Evolutionary conservation across 495 filamentous ascomycete genomes (phyloP).

Genomic region (Penicillium steckii): DNA sequence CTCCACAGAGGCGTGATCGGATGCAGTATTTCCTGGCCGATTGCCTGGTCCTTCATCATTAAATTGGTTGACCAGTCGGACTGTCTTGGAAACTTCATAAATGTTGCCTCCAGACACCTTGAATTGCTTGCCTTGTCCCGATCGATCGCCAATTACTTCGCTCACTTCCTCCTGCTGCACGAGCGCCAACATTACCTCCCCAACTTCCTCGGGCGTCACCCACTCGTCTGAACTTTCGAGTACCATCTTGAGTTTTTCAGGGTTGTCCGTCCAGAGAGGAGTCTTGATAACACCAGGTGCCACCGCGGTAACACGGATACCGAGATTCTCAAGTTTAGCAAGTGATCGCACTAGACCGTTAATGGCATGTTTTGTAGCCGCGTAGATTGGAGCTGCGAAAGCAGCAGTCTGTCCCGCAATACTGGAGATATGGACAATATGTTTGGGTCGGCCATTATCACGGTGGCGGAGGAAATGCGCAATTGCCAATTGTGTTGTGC

Average conservation of each 20-base stretch:
- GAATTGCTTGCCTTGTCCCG: conserved; percentile 31
- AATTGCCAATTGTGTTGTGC: conserved; percentile 63
- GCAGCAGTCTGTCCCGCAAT: conserved; percentile 59
- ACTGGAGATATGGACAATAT: conserved; percentile 60
- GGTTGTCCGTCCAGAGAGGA: conserved; percentile 66
- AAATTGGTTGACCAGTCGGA: conserved; percentile 50
- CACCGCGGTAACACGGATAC: conserved; percentile 63
- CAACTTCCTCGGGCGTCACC: conserved; percentile 65
- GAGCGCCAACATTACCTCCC: conserved; percentile 60
- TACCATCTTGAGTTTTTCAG: conserved; percentile 61
- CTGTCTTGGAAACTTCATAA: conserved; percentile 58
- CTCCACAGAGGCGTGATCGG: conserved; percentile 34
- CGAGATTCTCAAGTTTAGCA: conserved; percentile 46
- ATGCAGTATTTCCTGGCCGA: conserved; percentile 46
- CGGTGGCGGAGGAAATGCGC: conserved; percentile 48
- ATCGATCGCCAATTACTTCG: conserved; percentile 41
- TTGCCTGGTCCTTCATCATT: conserved; percentile 58
- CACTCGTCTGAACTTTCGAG: conserved; percentile 51
- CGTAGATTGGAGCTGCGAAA: conserved; percentile 56
- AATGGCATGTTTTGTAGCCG: conserved; percentile 62
- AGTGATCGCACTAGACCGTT: conserved; percentile 58
- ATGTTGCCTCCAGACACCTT: conserved; percentile 49
- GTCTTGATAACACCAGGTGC: conserved; percentile 68
- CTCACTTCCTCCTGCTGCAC: conserved; percentile 50
- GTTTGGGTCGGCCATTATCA: conserved; percentile 38